Percentiles rank a stretch among this genome's conserved stretches.
Evolutionary conservation across 352 stramenopile species (phyloP).

Genomic region (Globisporangium cystogenes): DNA sequence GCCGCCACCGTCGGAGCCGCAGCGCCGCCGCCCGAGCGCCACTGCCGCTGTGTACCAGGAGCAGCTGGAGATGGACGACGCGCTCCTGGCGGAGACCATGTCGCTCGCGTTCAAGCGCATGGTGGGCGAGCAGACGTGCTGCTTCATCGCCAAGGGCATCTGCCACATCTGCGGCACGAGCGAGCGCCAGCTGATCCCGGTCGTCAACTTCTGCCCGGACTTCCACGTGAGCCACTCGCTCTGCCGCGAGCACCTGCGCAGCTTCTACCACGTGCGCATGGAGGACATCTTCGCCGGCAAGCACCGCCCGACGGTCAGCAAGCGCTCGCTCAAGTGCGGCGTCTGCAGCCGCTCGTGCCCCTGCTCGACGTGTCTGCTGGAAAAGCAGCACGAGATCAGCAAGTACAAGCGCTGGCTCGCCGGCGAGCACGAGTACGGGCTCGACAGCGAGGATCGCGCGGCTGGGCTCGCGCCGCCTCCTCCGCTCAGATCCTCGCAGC

Average conservation of each 20-base stretch:
- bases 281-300: constrained; percentile 70
- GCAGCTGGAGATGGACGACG: constrained; percentile 32
- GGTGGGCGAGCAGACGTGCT: constrained; percentile 52
- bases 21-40: too few relatives aligned
- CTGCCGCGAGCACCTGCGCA: constrained; percentile 69
- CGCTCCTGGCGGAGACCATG: constrained; percentile 35
- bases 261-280: constrained; percentile 60
- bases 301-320: constrained; percentile 59
- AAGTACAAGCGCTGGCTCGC: constrained; percentile 27
- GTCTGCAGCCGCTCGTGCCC: constrained; percentile 55
- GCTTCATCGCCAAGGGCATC: constrained; percentile 65
- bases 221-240: constrained; percentile 63
- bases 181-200: constrained; percentile 43
- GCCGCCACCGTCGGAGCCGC: not conserved
- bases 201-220: constrained; percentile 74
- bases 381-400: constrained; percentile 21
- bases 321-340: constrained; percentile 53
- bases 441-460: constrained; percentile 26
- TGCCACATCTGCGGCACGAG: constrained; percentile 59
- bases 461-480: constrained; percentile 18
- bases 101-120: constrained; percentile 49
- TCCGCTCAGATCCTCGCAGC: not conserved
- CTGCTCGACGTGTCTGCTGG: constrained; percentile 46
- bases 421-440: constrained; percentile 7
- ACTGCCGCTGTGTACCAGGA: constrained; percentile 6